Conservation (phyloP, 805 yeast genomes). For the Helenozyma baotianmanensis region DNA sequence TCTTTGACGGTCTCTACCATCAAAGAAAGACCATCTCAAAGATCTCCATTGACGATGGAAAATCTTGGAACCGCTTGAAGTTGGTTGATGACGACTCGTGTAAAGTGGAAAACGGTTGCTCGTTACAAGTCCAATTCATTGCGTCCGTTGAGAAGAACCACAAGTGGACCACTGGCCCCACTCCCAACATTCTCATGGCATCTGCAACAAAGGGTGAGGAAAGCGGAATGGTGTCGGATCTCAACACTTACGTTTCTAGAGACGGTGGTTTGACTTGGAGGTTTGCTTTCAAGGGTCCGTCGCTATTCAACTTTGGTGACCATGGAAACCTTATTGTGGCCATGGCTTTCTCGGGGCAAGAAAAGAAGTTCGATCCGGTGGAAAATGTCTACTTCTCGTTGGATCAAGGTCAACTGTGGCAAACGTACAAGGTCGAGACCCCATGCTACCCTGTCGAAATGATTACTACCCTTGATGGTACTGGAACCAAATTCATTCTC, state of each 20-base stretch:
- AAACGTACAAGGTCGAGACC: conserved; percentile 41
- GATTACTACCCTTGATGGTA: conserved; percentile 65
- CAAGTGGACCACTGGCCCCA: conserved; percentile 43
- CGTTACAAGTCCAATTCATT: conserved; percentile 40
- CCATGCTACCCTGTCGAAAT: conserved; percentile 39
- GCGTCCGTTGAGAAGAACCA: conserved; percentile 25
- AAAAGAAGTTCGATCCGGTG: conserved; percentile 12
- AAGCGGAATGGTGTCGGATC: conserved; percentile 11
- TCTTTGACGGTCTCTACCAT: too few species aligned
- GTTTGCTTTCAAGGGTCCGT: conserved; percentile 47
- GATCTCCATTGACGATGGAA: conserved; percentile 51
- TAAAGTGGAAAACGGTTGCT: conserved; percentile 43
- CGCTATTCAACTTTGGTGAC: conserved; percentile 64
- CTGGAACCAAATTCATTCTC: conserved; percentile 55
- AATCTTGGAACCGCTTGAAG: conserved; percentile 46
- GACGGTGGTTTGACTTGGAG: conserved; percentile 80
- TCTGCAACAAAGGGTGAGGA: conserved; percentile 30
- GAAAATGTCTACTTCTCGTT: conserved; percentile 48
- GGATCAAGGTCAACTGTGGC: conserved; percentile 74
- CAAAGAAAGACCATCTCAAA: conserved; percentile 5
- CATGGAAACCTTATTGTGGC: conserved; percentile 71
- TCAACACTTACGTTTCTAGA: conserved; percentile 57
- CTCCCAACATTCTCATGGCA: conserved; percentile 45
- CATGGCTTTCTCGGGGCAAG: conserved; percentile 31
- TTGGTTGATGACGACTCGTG: conserved; percentile 43